A percentile compares a stretch with the other conserved stretches of the same genome.
Evolutionary conservation across 2,329 filamentous ascomycete species (phyloP).

Genomic region (Colletotrichum theobromicola): DNA sequence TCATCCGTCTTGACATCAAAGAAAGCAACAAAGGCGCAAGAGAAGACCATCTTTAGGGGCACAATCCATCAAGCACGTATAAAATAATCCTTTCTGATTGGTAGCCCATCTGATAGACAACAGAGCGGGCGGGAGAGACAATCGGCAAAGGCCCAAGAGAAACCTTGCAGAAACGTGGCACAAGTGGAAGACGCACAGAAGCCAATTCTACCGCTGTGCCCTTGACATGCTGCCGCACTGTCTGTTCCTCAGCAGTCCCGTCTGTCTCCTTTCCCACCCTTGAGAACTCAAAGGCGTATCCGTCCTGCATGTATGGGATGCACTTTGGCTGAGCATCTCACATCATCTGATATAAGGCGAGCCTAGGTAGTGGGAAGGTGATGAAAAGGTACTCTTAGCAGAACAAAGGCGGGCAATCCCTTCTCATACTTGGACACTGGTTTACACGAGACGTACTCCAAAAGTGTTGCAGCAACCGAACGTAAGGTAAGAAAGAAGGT

Average conservation of each 20-base stretch:
- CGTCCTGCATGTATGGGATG: not conserved
- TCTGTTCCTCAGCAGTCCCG: not conserved
- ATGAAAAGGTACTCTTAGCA: not conserved
- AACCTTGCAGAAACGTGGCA: not conserved
- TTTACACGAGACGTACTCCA: not conserved
- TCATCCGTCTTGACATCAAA: not conserved
- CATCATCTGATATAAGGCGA: not conserved
- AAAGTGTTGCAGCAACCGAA: no score
- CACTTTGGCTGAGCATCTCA: not conserved
- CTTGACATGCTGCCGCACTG: not conserved
- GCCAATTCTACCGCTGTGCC: not conserved
- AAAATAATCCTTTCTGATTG: not conserved
- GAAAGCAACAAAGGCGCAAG: not conserved
- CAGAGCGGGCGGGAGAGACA: not conserved
- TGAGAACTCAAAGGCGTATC: not conserved
- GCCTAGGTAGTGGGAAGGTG: not conserved
- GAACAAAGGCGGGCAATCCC: not conserved
- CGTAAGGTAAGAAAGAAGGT: not conserved
- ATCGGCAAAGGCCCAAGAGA: not conserved
- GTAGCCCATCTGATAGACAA: not conserved
- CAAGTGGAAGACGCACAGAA: not conserved
- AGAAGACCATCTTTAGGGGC: not conserved
- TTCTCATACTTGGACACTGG: not conserved
- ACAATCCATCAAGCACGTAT: not conserved
- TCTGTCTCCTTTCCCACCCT: not conserved